Conservation (phyloP, 1,284 basidiomycete genomes). For the Melampsora larici-populina region DNA sequence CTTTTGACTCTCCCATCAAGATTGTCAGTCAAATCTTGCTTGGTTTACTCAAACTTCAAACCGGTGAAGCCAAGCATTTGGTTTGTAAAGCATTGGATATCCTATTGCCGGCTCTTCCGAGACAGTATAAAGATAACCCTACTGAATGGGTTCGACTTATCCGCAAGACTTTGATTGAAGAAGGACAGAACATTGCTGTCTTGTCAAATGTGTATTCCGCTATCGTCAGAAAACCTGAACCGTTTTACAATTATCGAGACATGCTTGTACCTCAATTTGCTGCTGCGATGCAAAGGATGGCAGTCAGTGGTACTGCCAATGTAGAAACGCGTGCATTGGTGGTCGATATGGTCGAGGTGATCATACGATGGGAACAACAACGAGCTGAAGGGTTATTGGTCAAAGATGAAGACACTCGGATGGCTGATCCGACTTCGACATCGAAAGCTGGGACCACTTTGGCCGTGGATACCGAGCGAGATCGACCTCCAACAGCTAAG, state of each 20-base stretch:
- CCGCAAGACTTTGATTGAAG: slow-evolving; percentile 81
- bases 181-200: slow-evolving; percentile 75
- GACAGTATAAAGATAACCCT: slow-evolving; percentile 59
- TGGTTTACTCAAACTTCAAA: slow-evolving; percentile 78
- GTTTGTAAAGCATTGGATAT: slow-evolving; percentile 86
- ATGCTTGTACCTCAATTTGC: slow-evolving; percentile 96
- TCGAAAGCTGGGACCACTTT: slow-evolving; percentile 30
- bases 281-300: slow-evolving; percentile 81
- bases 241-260: slow-evolving; percentile 90
- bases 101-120: slow-evolving; percentile 77
- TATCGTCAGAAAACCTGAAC: slow-evolving; percentile 81
- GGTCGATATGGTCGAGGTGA: slow-evolving; percentile 55
- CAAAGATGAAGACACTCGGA: slow-evolving; percentile 47
- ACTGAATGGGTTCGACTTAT: slow-evolving; percentile 88
- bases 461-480: slow-evolving; percentile 54
- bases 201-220: slow-evolving; percentile 86
- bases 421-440: slow-evolving; percentile 8
- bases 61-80: slow-evolving; percentile 69
- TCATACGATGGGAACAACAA: slow-evolving; percentile 55
- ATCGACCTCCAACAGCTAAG: slow-evolving; percentile 47
- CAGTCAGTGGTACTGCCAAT: slow-evolving; percentile 66
- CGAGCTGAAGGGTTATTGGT: slow-evolving; percentile 59
- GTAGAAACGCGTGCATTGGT: slow-evolving; percentile 70
- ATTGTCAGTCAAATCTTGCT: slow-evolving; percentile 93
- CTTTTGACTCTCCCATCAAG: slow-evolving; percentile 85